Base-by-base conservation (phyloP, 148 eudicot species). In the Diospyros kaki region DNA sequence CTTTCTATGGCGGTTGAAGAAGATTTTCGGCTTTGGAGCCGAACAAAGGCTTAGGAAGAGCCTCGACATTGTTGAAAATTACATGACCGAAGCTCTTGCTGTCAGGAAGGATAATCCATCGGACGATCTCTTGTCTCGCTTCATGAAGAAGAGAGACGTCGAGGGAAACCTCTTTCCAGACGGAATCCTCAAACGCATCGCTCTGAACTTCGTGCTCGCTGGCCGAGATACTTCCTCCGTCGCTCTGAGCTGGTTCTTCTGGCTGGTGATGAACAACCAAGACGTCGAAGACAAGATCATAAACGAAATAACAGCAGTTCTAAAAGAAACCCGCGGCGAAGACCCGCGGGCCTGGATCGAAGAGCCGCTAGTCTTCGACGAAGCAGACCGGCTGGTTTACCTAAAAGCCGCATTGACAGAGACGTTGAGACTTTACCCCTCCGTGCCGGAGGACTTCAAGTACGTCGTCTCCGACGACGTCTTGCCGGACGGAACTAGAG, bases 171-270 rank as follows among this genome's bases (percentile, higher is more conserved):
- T 15, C 0, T 93, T 85, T 65, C 79, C 87, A 0, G 80, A 70
- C 68, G 59, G 78, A 12, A 93, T 91, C 1, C 81, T 93, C 3
- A 90, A 90, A 73, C 88, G 88, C 53, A 91, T 91, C n/a, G 96
- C 96, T 0, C 82, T 93, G 60, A 91, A 93, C 82, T 90, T 93
- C 42, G 93, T 93, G 13, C 86, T 93, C 0, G 98, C 98, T 0
- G 98, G 98, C 2, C 86, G 98, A 4, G 98, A 93, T 82, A 90
- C 98, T 4, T 90, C 96, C 18, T 90, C 98, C 0, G 96, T 90
- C 13, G 96, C 96, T 8, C 82, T 90, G 11, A 89, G 92, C 59
- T 93, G 98, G 98, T 93, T 93, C 77, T 93, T 93, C 69, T 93
- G 89, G 88, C 85, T 87, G 4, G 90, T 93, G 38, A 93, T 93